Evolutionary conservation across 768 basidiomycete genomes (phyloP), one percentile per base, ranked within the genome.

Genomic region (Tylopilus felleus): DNA sequence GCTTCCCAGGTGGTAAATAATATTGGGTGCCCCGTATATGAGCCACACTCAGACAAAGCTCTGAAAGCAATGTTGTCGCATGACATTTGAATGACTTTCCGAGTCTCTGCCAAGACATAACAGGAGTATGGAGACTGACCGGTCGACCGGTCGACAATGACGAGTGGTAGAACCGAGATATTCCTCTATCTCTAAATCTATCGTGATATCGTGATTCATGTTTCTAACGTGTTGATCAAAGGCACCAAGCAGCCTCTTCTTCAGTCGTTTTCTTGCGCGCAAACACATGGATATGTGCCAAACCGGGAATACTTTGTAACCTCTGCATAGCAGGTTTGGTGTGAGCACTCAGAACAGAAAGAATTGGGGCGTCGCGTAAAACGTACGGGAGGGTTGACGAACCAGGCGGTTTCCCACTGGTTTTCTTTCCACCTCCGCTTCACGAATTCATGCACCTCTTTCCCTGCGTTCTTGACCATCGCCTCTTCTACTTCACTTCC

Each of bases 371-470:
- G n/a, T n/a, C 16, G 19, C 19, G 48, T 12, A 14, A 49, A 27
- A 47, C 87, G 65, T 62, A 93, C 91, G 47, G 85, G 88, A 40
- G 91, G 91, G 64, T 93, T 93, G 40, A 91, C 86, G 63, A 93
- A 93, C 92, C 92, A 94, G 2, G 88, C 89, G 0, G 90, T 90
- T 71, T 94, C 92, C 90, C 89, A 94, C n/a, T 80, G 78, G 5
- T 63, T 66, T 63, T 90, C 88, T 17, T 64, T 60, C 92, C 92
- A 93, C 45, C 82, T 73, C 45, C 74, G 75, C 65, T 71, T 75
- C 13, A 94, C 80, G 67, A 86, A 93, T 46, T 68, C 70, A 31
- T 80, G 75, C 40, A 91, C 81, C 57, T 88, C 83, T 40, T 59
- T 65, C 7, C 83, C 84, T 5, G 81, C 85, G 42, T 65, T 65